Base-by-base conservation (phyloP, 176 grass and related monocot species). In the Aegilops bicornis region DNA sequence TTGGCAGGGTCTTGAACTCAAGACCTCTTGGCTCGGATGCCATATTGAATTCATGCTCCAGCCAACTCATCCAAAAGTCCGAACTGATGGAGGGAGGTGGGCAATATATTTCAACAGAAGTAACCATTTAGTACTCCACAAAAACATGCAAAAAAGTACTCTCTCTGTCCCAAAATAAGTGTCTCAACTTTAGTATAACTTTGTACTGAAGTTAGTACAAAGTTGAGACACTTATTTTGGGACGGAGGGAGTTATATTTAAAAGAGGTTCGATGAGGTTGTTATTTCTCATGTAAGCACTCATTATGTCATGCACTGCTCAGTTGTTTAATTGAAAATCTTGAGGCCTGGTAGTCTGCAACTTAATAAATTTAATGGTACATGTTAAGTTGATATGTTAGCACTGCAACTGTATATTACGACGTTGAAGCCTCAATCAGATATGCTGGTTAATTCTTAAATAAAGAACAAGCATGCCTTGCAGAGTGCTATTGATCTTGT, bases 251-350 rank as follows among this genome's bases (percentile, higher is more conserved):
- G 8, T 74, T 50, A 84, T 33, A 52, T 50, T 62, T 50, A 27
- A 37, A 19, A 76, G 77, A 39, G 42, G 12, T 39, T 84, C 39
- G 39, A 69, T 32, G 10, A 59, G 30, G 39, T 77, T 68, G 72
- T 42, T 40, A 5, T 70, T 47, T 81, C 64, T 61, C 20, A 60
- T 63, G 22, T 61, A 72, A 71, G 12, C 31, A 67, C 56, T n/a
- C 10, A 32, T 71, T 29, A 77, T 37, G 43, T 33, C 52, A 64
- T 79, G 58, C 47, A 64, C 69, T 11, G 35, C 23, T 23, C 15
- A 58, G n/a, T 84, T 84, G 22, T 59, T 67, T 80, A 58, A 25
- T 76, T 22, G 25, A 79, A 67, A 90, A 79, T 30, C 42, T 22
- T 25, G 56, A 79, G 47, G 3, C 20, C 43, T 73, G 25, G 20